Conservation (phyloP, 192 early-diverging fungal species). For the Coemansia sp. region DNA sequence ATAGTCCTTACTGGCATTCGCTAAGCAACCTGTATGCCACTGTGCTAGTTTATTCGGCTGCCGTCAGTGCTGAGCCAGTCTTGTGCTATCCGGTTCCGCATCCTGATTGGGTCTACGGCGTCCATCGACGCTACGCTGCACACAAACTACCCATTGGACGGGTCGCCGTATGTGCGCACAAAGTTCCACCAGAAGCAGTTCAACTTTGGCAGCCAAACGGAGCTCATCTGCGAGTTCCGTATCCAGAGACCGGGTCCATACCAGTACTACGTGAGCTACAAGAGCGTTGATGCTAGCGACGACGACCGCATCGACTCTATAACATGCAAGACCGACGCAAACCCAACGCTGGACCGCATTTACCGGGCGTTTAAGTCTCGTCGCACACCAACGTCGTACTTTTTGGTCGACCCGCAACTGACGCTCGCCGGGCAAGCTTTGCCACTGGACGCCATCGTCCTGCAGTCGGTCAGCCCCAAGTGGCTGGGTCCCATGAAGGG, state of each 20-base stretch:
- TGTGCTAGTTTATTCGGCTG: conserved; percentile 55
- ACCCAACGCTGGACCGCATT: conserved; percentile 43
- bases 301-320: conserved; percentile 24
- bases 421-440: conserved; percentile 59
- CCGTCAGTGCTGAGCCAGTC: conserved; percentile 49
- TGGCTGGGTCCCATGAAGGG: conserved; percentile 85
- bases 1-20: no score
- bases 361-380: conserved; percentile 32
- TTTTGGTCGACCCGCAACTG: conserved; percentile 91
- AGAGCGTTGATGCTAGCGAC: conserved; percentile 34
- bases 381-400: conserved; percentile 62
- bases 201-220: conserved; percentile 55
- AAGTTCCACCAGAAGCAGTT: conserved; percentile 41
- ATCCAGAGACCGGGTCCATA: conserved; percentile 77
- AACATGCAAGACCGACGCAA: conserved; percentile 11
- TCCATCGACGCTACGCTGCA: conserved; percentile 71
- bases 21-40: no score
- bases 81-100: conserved; percentile 77
- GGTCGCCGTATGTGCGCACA: conserved; percentile 57
- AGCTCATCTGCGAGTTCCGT: conserved; percentile 68
- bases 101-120: conserved; percentile 79
- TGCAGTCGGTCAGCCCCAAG: conserved; percentile 94
- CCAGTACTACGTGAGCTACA: conserved; percentile 85
- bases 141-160: conserved; percentile 87
- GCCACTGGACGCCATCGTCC: conserved; percentile 87